A percentile compares a stretch with the other conserved stretches of the same genome.
These are phyloP conservation scores for Isabelozyma rhagii DNA, from an alignment of 805 yeast genomes.

Conservation along the genomic window DNA sequence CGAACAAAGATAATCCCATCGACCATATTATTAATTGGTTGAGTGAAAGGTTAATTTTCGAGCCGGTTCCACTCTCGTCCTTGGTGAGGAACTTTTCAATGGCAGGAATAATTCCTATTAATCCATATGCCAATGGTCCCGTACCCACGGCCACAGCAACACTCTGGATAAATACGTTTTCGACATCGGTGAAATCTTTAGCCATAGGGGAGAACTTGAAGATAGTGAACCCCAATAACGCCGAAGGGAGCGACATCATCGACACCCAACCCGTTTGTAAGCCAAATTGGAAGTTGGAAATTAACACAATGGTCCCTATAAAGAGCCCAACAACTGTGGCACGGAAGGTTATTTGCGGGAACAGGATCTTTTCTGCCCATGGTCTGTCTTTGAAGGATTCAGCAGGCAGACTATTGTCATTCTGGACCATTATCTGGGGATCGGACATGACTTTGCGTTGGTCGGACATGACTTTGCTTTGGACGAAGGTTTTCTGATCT, in stretches of 20 bases:
- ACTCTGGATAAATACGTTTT: conserved; percentile 88
- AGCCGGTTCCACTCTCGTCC: conserved; percentile 69
- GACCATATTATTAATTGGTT: conserved; percentile 76
- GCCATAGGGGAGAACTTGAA: conserved; percentile 61
- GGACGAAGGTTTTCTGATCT: too few species aligned
- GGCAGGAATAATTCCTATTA: conserved; percentile 95
- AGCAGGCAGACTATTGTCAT: not conserved
- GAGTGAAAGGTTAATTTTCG: conserved; percentile 33
- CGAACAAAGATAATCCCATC: conserved; percentile 84
- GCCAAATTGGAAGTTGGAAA: conserved; percentile 94
- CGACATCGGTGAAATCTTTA: conserved; percentile 67
- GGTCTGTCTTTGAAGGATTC: not conserved
- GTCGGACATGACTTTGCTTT: too few species aligned
- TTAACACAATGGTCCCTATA: conserved; percentile 83
- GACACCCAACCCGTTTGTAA: conserved; percentile 98
- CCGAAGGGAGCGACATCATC: conserved; percentile 97
- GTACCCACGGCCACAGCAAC: conserved; percentile 97
- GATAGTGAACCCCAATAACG: conserved; percentile 78
- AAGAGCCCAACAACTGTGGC: conserved; percentile 72
- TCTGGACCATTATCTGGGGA: not conserved
- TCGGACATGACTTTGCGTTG: too few species aligned
- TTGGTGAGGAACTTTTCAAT: conserved; percentile 80
- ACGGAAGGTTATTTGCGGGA: conserved; percentile 68
- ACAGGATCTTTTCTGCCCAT: conserved; percentile 48
- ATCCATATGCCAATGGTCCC: conserved; percentile 92